Conservation (phyloP, 2,329 filamentous ascomycete genomes). For the Pleoardoris graminearum region DNA sequence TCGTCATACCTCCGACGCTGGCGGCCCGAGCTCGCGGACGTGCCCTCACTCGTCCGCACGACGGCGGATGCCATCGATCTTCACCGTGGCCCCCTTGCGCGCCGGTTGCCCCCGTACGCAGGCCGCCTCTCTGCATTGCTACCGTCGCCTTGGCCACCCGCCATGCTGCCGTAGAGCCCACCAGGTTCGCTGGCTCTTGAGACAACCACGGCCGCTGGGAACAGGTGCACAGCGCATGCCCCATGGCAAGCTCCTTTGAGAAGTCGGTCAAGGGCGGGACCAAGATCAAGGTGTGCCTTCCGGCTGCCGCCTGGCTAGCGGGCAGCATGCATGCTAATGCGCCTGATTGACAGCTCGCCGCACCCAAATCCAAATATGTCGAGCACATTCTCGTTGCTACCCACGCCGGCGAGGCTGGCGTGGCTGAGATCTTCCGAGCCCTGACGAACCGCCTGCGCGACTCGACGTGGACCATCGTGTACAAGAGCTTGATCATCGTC, state of each 20-base stretch:
- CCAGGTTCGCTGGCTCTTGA: constrained; percentile 15
- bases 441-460: constrained; percentile 87
- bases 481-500: constrained; percentile 94
- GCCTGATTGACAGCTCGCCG: constrained; percentile 68
- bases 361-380: constrained; percentile 98
- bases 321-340: constrained; percentile 21
- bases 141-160: constrained; percentile 15
- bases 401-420: constrained; percentile 89
- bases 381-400: constrained; percentile 96
- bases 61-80: no score
- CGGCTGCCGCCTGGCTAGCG: not conserved
- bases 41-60: no score
- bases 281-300: constrained; percentile 80
- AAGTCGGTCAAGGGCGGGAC: constrained; percentile 99
- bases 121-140: constrained; percentile 7
- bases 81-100: constrained; percentile 17
- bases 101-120: constrained; percentile 15
- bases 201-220: constrained; percentile 2
- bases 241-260: constrained; percentile 88
- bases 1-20: not conserved
- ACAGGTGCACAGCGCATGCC: constrained; percentile 20
- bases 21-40: no score
- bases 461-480: constrained; percentile 99
- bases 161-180: constrained; percentile 37
- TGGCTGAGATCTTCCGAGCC: constrained; percentile 93